Conservation (phyloP, 148 eudicot genomes). For the Beta vulgaris region DNA sequence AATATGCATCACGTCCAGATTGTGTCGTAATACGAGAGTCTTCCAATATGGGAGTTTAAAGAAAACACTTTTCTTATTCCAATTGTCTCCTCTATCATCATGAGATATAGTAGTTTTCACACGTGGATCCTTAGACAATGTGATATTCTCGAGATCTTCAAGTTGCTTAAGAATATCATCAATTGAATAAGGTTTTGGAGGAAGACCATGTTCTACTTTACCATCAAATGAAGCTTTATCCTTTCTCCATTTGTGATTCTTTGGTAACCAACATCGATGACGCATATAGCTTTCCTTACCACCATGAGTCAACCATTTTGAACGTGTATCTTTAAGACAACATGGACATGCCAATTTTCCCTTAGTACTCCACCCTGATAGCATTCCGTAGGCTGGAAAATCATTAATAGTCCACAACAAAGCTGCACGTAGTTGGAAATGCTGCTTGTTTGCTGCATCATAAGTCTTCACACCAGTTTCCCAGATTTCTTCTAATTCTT, state of each 20-base stretch:
- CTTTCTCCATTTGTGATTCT: background rate
- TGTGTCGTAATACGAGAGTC: background rate
- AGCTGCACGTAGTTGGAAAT: background rate
- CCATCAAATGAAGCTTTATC: constrained; percentile 6
- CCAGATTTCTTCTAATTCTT: background rate
- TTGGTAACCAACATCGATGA: background rate
- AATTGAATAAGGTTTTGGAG: background rate
- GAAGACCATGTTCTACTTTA: background rate
- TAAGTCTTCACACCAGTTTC: background rate
- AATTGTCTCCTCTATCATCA: background rate
- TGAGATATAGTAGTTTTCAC: background rate
- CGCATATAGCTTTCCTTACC: constrained; percentile 3
- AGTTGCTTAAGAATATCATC: background rate
- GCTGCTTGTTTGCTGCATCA: background rate
- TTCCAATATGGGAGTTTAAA: background rate
- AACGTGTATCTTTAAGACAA: background rate
- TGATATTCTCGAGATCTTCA: constrained; percentile 11
- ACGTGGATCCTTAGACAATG: background rate
- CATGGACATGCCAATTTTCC: constrained; percentile 13
- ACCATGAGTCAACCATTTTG: background rate
- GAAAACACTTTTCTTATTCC: constrained; percentile 5
- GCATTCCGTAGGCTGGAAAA: constrained; percentile 6
- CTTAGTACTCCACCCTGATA: constrained; percentile 12
- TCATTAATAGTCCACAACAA: constrained; percentile 3
- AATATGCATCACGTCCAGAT: constrained; percentile 12